Evolutionary conservation across 495 filamentous ascomycete genomes (phyloP).

Genomic region (Xylaria telfairii): DNA sequence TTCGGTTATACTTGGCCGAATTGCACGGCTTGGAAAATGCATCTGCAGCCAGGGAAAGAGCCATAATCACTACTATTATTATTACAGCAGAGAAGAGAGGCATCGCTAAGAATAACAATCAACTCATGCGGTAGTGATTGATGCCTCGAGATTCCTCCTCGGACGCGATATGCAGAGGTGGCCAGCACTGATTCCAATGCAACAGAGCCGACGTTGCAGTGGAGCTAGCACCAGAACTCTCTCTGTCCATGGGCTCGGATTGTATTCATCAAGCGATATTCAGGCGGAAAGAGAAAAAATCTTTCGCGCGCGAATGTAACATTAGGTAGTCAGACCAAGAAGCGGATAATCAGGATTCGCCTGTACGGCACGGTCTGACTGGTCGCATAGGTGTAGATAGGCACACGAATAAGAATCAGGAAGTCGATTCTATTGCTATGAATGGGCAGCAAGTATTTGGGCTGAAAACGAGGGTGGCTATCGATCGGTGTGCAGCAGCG

Average conservation of each 20-base stretch:
- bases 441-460: constrained; percentile 13
- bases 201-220: background rate
- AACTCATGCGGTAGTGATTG: background rate
- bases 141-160: constrained; percentile 5
- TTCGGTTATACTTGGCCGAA: constrained; percentile 5
- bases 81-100: no score
- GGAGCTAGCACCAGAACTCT: background rate
- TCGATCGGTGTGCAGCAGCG: constrained; percentile 11
- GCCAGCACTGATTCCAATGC: constrained; percentile 9
- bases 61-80: background rate
- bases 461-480: constrained; percentile 20
- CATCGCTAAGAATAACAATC: constrained; percentile 26
- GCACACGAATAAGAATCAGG: constrained; percentile 19
- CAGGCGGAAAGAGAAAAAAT: background rate
- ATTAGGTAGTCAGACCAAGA: constrained; percentile 20
- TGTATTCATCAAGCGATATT: background rate
- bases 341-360: constrained; percentile 3
- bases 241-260: background rate
- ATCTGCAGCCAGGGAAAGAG: background rate
- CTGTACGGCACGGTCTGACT: constrained; percentile 20
- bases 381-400: constrained; percentile 7
- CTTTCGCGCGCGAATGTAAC: constrained; percentile 17
- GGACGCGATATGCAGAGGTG: constrained; percentile 4
- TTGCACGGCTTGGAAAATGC: background rate
- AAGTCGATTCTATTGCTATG: constrained; percentile 3